Evolutionary conservation across 257 asterid genomes (phyloP).

Genomic region (Jacaranda copaia): DNA sequence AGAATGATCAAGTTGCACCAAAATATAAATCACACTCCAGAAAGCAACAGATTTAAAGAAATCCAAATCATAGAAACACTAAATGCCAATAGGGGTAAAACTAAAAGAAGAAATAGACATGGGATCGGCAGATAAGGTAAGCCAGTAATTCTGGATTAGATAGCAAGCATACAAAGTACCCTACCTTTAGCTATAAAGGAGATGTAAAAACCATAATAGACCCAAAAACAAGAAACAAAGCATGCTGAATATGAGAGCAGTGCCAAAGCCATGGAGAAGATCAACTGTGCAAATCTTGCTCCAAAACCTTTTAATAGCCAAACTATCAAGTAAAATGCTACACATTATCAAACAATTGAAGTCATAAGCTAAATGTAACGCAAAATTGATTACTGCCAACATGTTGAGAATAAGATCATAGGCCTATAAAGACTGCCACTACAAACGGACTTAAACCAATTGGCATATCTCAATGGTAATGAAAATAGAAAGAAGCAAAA

Average conservation of each 20-base stretch:
- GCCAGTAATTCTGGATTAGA: neutral
- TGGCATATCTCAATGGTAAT: constrained; percentile 6
- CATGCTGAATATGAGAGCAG: neutral
- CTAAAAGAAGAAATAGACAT: constrained; percentile 2
- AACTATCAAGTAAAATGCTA: constrained; percentile 19
- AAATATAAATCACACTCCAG: neutral
- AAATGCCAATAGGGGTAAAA: neutral
- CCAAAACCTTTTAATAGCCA: neutral
- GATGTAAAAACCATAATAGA: too few relatives aligned
- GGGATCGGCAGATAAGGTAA: constrained; percentile 19
- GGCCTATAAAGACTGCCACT: constrained; percentile 12
- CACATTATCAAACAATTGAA: constrained; percentile 21
- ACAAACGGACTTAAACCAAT: constrained; percentile 16
- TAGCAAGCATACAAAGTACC: neutral
- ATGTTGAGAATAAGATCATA: neutral
- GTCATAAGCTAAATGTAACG: constrained; percentile 9
- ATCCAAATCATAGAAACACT: neutral
- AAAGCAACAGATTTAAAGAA: neutral
- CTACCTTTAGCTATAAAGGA: too few relatives aligned
- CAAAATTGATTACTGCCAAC: neutral
- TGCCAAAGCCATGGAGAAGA: neutral
- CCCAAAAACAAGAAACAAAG: neutral
- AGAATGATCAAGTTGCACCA: constrained; percentile 7
- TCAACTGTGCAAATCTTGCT: neutral
- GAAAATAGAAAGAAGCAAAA: neutral